phyloP scores from a whole-genome alignment of 2,329 filamentous ascomycete genomes.

The Paraphoma sp. region DNA sequence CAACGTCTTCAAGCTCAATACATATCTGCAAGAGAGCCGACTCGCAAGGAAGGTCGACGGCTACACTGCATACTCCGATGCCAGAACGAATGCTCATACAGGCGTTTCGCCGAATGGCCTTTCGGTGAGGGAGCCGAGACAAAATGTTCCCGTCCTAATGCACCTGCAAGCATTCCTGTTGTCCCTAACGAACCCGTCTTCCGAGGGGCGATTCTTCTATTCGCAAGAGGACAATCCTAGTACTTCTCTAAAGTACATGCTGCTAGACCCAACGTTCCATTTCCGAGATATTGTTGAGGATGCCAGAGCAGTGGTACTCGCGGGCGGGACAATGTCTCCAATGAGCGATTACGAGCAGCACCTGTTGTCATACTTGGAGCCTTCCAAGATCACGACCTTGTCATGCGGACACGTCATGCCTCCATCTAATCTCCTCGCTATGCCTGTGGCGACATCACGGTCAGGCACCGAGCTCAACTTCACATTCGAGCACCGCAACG shows the following conservation, averaged over 20 bases:
- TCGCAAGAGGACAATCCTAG: conserved; percentile 56
- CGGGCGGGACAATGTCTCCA: conserved; percentile 96
- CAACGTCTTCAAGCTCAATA: conserved; percentile 86
- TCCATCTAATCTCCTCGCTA: conserved; percentile 77
- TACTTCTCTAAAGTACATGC: conserved; percentile 78
- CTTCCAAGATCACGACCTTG: conserved; percentile 73
- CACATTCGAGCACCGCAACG: conserved; percentile 78
- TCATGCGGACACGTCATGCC: conserved; percentile 97
- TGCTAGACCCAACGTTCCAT: conserved; percentile 89
- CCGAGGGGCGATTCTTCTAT: conserved; percentile 68
- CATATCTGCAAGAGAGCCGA: conserved; percentile 90
- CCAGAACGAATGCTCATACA: conserved; percentile 44
- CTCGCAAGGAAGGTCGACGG: conserved; percentile 93
- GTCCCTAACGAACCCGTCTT: conserved; percentile 84
- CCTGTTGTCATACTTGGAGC: conserved; percentile 77
- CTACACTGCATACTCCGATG: conserved; percentile 72
- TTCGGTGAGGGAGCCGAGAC: conserved; percentile 22
- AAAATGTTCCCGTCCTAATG: conserved; percentile 62
- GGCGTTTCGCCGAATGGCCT: conserved; percentile 12
- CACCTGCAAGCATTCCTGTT: conserved; percentile 74
- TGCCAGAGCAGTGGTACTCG: conserved; percentile 85
- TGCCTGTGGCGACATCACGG: conserved; percentile 65
- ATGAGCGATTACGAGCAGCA: conserved; percentile 89
- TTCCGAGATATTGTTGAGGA: conserved; percentile 87
- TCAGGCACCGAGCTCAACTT: conserved; percentile 75